phyloP scores from a whole-genome alignment of 345 rosid species.

The Syzygium aqueum region DNA sequence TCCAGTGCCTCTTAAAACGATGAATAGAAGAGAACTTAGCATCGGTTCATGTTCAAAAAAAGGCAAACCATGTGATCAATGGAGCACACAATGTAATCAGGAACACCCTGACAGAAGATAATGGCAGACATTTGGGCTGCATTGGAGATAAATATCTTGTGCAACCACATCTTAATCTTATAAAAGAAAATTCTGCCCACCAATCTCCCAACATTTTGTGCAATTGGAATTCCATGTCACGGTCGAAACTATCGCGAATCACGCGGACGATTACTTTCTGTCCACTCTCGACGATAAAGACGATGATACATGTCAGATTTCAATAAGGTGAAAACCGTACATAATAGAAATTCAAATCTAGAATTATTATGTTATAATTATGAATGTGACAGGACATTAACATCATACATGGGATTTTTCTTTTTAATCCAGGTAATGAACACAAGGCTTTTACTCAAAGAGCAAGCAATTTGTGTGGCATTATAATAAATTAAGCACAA shows the following conservation, averaged over 20 bases:
- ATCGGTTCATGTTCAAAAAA: background rate
- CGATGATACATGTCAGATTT: background rate
- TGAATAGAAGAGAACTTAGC: background rate
- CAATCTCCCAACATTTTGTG: background rate
- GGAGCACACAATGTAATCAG: background rate
- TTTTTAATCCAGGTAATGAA: background rate
- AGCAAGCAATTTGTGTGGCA: background rate
- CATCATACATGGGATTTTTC: background rate
- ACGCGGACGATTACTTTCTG: background rate
- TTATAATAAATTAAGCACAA: background rate
- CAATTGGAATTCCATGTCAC: background rate
- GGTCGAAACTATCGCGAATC: background rate
- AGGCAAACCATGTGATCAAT: background rate
- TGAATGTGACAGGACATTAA: background rate
- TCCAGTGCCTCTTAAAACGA: background rate
- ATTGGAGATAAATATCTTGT: background rate
- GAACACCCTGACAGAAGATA: background rate
- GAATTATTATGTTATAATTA: background rate
- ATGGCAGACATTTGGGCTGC: background rate
- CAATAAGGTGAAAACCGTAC: background rate
- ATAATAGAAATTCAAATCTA: background rate
- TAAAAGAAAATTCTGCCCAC: background rate
- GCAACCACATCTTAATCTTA: background rate
- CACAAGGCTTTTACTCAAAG: background rate
- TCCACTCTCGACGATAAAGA: background rate